Conservation (phyloP, 2,329 filamentous ascomycete genomes). For the Dichotomopilus funicola region DNA sequence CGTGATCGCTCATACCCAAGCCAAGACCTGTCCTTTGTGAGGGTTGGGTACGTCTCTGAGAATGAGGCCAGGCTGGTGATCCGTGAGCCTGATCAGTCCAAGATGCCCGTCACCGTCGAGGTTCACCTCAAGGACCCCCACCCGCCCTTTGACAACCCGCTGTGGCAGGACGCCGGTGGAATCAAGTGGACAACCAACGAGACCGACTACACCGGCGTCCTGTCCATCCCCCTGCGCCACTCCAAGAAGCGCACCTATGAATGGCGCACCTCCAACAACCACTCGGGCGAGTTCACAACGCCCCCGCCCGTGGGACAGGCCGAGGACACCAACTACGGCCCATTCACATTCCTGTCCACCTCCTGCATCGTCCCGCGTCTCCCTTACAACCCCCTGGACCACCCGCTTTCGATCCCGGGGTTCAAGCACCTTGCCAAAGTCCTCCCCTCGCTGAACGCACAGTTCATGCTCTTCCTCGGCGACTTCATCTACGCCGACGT, state of each 20-base stretch:
- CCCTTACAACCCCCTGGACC: slow-evolving; percentile 78
- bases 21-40: slow-evolving; percentile 74
- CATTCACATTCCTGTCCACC: slow-evolving; percentile 84
- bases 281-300: slow-evolving; percentile 73
- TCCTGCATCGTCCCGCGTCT: slow-evolving; percentile 90
- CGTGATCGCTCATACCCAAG: slow-evolving; percentile 65
- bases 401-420: slow-evolving; percentile 76
- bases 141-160: slow-evolving; percentile 46
- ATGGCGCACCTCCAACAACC: slow-evolving; percentile 81
- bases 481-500: slow-evolving; percentile 93
- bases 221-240: slow-evolving; percentile 59
- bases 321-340: slow-evolving; percentile 54
- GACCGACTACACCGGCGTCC: slow-evolving; percentile 73
- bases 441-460: slow-evolving; percentile 63
- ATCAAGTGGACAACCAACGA: slow-evolving; percentile 62
- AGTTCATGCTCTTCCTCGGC: slow-evolving; percentile 76
- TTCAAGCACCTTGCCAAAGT: slow-evolving; percentile 69
- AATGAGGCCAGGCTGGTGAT: slow-evolving; percentile 74
- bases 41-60: slow-evolving; percentile 80
- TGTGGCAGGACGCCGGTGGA: slow-evolving; percentile 62
- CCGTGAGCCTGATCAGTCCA: slow-evolving; percentile 69
- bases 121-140: slow-evolving; percentile 50
- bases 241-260: slow-evolving; percentile 69
- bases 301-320: slow-evolving; percentile 64
- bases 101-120: slow-evolving; percentile 70